Evolutionary conservation across 352 stramenopile species (phyloP), one percentile per base, ranked within the genome.

Genomic region (Globisporangium emineosum): DNA sequence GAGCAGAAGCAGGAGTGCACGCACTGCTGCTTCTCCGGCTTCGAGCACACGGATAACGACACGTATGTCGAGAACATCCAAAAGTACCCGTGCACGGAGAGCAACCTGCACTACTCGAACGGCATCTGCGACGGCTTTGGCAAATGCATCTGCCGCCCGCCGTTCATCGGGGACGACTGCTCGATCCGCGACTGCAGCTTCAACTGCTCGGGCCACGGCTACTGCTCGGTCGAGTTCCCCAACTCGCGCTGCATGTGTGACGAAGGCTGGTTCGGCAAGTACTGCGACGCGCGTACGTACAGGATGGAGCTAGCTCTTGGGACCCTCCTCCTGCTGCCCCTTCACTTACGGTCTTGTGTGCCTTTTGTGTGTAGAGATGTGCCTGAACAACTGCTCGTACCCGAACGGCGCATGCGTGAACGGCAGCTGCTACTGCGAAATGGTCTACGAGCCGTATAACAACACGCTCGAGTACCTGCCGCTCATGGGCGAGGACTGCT

Each of bases 301-400:
- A 8, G 7, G n/a, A n/a, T n/a, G n/a, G n/a, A n/a, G n/a, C n/a
- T n/a, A n/a, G n/a, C n/a, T n/a, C n/a, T n/a, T n/a, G n/a, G n/a
- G n/a, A n/a, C n/a, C n/a, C n/a, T n/a, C n/a, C n/a, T n/a, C n/a
- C n/a, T n/a, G n/a, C n/a, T n/a, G n/a, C n/a, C n/a, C n/a, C n/a
- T n/a, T n/a, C n/a, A n/a, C n/a, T n/a, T n/a, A 8, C 33, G 49
- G 45, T 43, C 32, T 7, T 40, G 2, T 43, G 17, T 50, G 49
- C 21, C 7, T 35, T 33, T 2, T 59, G 27, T 54, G 49, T 33
- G 21, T 23, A 89, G 73, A 89, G 56, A 84, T 98, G 69, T 99
- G 96, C 64, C 73, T 99, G 21, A 98, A 99, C 76, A 99, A 99
- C 71, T 99, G 97, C 71, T 97, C 89, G 59, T 99, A 97, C 63